These are phyloP conservation scores for Tuber calosporum DNA, from an alignment of 495 filamentous ascomycete genomes.

Conservation along the genomic window DNA sequence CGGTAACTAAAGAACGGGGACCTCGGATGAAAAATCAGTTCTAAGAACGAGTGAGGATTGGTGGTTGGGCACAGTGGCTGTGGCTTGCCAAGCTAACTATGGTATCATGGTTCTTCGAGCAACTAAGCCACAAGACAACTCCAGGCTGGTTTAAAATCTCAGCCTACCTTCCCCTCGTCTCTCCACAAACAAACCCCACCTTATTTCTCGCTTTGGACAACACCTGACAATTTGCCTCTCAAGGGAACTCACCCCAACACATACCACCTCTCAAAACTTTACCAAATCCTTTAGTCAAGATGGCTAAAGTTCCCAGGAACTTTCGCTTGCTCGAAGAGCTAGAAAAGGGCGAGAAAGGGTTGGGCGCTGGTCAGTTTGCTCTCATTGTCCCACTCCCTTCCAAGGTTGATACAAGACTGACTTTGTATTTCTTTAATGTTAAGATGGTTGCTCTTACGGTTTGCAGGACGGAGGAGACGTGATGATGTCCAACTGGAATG, in stretches of 20 bases:
- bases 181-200: neutral
- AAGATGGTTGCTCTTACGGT: constrained; percentile 95
- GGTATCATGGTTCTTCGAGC: neutral
- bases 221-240: neutral
- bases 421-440: constrained; percentile 7
- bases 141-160: neutral
- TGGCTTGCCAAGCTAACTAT: neutral
- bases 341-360: constrained; percentile 96
- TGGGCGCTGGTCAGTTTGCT: constrained; percentile 67
- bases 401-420: neutral
- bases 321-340: constrained; percentile 94
- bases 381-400: neutral
- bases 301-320: constrained; percentile 87
- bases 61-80: neutral
- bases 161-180: neutral
- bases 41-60: neutral
- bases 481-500: constrained; percentile 97
- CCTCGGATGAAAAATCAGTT: neutral
- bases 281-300: constrained; percentile 39
- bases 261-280: neutral
- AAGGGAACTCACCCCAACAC: neutral
- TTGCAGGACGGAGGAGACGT: constrained; percentile 91
- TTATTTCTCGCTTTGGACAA: neutral
- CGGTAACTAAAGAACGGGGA: neutral
- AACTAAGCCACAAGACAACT: neutral